Evolutionary conservation across 1,139 yeast species (phyloP), one percentile per base, ranked within the genome.

Genomic region (Candida glucosophila): DNA sequence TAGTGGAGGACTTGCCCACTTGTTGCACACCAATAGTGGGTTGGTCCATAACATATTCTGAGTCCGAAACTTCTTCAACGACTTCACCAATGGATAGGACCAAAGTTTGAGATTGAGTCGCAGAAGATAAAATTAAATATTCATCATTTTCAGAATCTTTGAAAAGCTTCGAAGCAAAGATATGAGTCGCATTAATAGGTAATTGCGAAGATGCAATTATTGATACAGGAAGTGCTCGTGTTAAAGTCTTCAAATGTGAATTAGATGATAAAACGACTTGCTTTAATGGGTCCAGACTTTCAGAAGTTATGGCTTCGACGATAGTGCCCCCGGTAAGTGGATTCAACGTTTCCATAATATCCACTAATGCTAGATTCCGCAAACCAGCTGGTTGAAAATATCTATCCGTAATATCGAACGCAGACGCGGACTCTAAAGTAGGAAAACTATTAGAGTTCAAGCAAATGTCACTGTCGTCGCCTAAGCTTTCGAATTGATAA

Each of bases 401-500:
- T 4, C 24, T 15, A 7, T 18, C 15, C n/a, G 20, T 10, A 12
- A 14, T 12, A 3, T 24, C 22, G 4, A 17, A 23, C 4, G 21
- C 22, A 5, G 15, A 17, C 2, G 29, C 22, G 3, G 30, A 19
- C 6, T 28, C 24, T 10, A 26, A 16, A 17, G 25, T 25, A 6
- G 27, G 15, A 22, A 28, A 33, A 14, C 32, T 24, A 2, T 55
- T 56, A 3, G 46, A 34, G 9, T 33, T 33, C 12, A 39, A 28
- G 5, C 43, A 30, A 3, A 37, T 23, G n/a, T n/a, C n/a, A n/a
- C n/a, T n/a, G 23, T 67, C 74, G 5, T 52, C 61, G 2, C 93
- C 96, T 21, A 88, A 57, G 30, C 71, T 72, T 33, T 79, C 86
- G 44, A 86, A 80, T 47, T 85, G 95, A 41, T 77, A 83, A 15